phyloP scores from a whole-genome alignment of 2,329 filamentous ascomycete genomes.

The Ilyonectria robusta region DNA sequence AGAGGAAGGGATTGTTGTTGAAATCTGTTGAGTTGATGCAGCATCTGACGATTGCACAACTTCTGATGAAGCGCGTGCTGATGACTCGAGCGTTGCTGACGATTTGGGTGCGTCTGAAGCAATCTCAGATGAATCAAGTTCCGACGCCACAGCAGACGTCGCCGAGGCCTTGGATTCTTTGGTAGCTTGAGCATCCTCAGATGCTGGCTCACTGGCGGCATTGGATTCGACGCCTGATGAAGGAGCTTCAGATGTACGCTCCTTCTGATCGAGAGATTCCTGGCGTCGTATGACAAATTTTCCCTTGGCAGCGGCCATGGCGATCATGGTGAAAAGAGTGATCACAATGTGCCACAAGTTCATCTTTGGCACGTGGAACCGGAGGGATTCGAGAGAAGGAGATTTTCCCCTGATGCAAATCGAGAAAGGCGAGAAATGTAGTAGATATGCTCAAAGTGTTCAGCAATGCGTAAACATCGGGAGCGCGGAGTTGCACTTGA shows the following conservation, averaged over 20 bases:
- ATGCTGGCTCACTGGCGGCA: background rate
- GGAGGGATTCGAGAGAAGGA: too few species aligned
- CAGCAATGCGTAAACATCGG: too few species aligned
- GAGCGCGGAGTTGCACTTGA: too few species aligned
- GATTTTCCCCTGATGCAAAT: too few species aligned
- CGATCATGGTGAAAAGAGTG: slow-evolving; percentile 2
- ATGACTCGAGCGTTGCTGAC: background rate
- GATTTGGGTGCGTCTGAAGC: background rate
- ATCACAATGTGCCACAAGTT: background rate
- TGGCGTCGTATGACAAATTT: slow-evolving; percentile 4
- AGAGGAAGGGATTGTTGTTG: background rate
- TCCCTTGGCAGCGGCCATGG: background rate
- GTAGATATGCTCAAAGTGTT: too few species aligned
- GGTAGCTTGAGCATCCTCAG: background rate
- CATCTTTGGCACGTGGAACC: background rate
- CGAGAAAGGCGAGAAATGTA: too few species aligned
- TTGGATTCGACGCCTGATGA: background rate
- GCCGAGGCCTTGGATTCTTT: background rate
- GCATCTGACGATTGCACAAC: too few species aligned
- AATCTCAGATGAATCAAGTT: background rate
- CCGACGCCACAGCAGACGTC: background rate
- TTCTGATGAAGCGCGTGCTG: too few species aligned
- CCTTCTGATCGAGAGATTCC: background rate
- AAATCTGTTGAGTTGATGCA: too few species aligned
- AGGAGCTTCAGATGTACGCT: background rate